Evolutionary conservation across 306 rosid genomes (phyloP).

Genomic region (Trifolium subterraneum): DNA sequence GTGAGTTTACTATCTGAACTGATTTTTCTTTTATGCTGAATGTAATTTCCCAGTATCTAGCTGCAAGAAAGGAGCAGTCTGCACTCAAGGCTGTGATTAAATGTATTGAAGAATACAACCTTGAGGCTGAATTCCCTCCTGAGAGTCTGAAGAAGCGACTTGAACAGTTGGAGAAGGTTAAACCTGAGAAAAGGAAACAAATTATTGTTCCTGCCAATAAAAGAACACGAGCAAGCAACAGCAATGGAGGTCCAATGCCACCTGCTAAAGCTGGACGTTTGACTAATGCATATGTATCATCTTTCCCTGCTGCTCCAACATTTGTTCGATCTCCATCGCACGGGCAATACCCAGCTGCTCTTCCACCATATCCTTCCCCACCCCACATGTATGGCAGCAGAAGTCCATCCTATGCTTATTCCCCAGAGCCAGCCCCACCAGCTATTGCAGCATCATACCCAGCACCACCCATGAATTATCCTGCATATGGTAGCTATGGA

Average conservation of each 20-base stretch:
- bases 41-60: slow-evolving; percentile 71
- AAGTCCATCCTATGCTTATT: slow-evolving; percentile 91
- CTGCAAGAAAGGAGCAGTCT: slow-evolving; percentile 95
- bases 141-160: slow-evolving; percentile 95
- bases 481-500: slow-evolving; percentile 87
- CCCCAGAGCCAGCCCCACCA: slow-evolving; percentile 88
- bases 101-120: slow-evolving; percentile 97
- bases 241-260: slow-evolving; percentile 97
- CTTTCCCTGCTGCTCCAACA: slow-evolving; percentile 90
- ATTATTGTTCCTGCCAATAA: slow-evolving; percentile 90
- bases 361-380: slow-evolving; percentile 92
- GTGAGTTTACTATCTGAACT: slow-evolving; percentile 34
- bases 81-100: slow-evolving; percentile 90
- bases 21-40: slow-evolving; percentile 35
- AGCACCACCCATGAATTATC: slow-evolving; percentile 82
- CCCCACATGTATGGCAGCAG: slow-evolving; percentile 96
- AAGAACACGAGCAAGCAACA: slow-evolving; percentile 89
- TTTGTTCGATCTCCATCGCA: slow-evolving; percentile 93
- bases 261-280: slow-evolving; percentile 99
- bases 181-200: slow-evolving; percentile 87
- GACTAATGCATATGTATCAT: slow-evolving; percentile 94
- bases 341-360: slow-evolving; percentile 86
- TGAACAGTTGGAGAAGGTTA: slow-evolving; percentile 95
- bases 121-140: slow-evolving; percentile 83
- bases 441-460: slow-evolving; percentile 74